These are phyloP conservation scores for Pseudogymnoascus sp. DNA, from an alignment of 2,329 filamentous ascomycete genomes.

Conservation along the genomic window DNA sequence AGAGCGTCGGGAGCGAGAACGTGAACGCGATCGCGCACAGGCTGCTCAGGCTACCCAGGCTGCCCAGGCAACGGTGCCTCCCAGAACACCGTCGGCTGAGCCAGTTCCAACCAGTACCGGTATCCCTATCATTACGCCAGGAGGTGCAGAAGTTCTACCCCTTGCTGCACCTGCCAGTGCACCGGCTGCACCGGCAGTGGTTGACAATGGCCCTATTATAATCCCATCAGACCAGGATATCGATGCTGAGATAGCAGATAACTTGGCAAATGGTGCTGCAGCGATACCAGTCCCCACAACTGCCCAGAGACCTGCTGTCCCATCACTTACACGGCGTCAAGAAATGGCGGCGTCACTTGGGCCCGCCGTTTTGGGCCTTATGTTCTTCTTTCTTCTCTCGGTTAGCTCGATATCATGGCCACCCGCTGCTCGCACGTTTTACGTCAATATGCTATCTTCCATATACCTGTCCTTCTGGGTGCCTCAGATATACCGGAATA, in stretches of 20 bases:
- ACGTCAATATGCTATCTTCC: constrained; percentile 59
- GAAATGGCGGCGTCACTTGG: constrained; percentile 47
- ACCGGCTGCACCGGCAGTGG: constrained; percentile 9
- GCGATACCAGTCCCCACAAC: constrained; percentile 20
- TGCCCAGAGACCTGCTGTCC: constrained; percentile 21
- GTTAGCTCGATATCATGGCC: constrained; percentile 57
- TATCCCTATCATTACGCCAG: constrained; percentile 23
- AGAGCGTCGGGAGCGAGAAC: constrained; percentile 37
- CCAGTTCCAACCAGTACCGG: constrained; percentile 14
- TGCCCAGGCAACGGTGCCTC: constrained; percentile 21
- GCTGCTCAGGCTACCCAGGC: constrained; percentile 22
- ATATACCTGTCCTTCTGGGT: constrained; percentile 84
- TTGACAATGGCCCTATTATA: constrained; percentile 41
- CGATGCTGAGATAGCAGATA: constrained; percentile 50
- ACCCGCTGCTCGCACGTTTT: constrained; percentile 44
- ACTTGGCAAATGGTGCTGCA: constrained; percentile 24
- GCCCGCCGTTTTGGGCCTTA: constrained; percentile 49
- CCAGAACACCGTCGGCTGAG: not conserved
- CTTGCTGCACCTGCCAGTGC: constrained; percentile 2
- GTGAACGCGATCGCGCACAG: constrained; percentile 15
- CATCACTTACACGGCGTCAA: constrained; percentile 20
- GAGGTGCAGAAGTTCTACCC: constrained; percentile 19
- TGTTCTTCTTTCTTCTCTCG: constrained; percentile 50
- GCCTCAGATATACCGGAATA: constrained; percentile 87
- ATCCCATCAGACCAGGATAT: constrained; percentile 58